Base-by-base conservation (phyloP, 202 grass and related monocot species). In the Hordeum pubiflorum region DNA sequence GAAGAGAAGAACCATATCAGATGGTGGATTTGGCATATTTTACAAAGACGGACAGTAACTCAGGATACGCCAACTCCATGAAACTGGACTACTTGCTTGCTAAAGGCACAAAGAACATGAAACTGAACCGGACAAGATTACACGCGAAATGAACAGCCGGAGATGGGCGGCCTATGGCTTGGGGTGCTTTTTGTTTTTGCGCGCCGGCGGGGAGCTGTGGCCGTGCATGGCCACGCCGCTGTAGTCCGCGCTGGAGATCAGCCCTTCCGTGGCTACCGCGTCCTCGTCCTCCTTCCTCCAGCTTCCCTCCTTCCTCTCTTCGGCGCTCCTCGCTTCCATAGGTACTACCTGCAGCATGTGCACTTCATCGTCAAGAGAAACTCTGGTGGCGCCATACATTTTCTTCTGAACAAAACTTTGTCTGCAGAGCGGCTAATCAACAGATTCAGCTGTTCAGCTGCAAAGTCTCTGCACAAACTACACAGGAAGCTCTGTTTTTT, bases 201-300 rank as follows among this genome's bases (percentile, higher is more conserved):
- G 83, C 40, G 17, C 78, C 55, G 86, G 86, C 34, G 79, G 83
- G 23, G 87, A 79, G 12, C 68, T 7, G 5, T 26, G 70, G 13
- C 1, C 7, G 44, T 89, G 87, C 87, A 89, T 83, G 18, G 75
- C 52, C 79, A 89, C 87, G 18, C 50, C 24, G 54, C 80, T 86
- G 83, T 89, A 89, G 33, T 89, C 87, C 32, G 50, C 79, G 31
- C 75, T 89, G 68, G 67, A 68, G 79, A 89, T 79, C 75, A 83
- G 61, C 13, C 83, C 83, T 69, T 68, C 68, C 52, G 63, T 39
- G 3, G 15, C 66, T 2, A 33, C 62, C 1, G 39, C 12, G 0
- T 27, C 67, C 31, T 82, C 83, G 6, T 73, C 83, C 7, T 52
- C 78, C 0, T 65, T 68, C 13, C 13, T 41, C 87, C 58, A 52